Evolutionary conservation across 352 stramenopile species (phyloP), one percentile per base, ranked within the genome.

Genomic region (Bremia lactucae): DNA sequence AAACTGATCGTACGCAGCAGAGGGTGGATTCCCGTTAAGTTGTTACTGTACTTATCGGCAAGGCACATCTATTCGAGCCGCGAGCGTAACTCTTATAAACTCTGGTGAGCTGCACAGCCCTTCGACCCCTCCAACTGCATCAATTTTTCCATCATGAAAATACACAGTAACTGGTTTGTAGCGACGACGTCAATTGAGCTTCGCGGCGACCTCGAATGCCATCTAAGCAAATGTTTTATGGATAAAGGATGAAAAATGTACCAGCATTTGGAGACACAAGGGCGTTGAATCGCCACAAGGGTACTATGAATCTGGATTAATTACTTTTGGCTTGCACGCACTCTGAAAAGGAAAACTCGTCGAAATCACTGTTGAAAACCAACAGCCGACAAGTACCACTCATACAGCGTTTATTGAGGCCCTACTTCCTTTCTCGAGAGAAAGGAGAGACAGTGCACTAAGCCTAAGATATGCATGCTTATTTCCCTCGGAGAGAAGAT

Each of bases 401-500:
- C 68, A 68, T 64, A 86, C 35, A 19, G 24, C n/a, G 25, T 50
- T 19, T 34, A 58, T 65, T 62, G 57, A 83, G 69, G 67, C 65
- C 66, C 65, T 42, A 65, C 52, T 34, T 46, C 42, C 15, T 26
- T 42, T 5, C n/a, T n/a, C 13, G 2, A 24, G 22, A 23, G 36
- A 23, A 28, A 52, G 45, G 41, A 59, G 49, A 65, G 59, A 49
- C 51, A 72, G 49, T 56, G 54, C 46, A 24, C 38, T 56, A 35
- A 61, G 65, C 65, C 67, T 19, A 41, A 14, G 20, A 35, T 22
- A 26, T 1, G 25, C 6, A 10, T n/a, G n/a, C n/a, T n/a, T n/a
- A 8, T 44, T 80, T 71, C 66, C 71, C 49, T 87, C 74, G 63
- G 74, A 61, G 73, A 87, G 74, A 87, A 87, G 74, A 87, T 87